Percentiles rank a stretch among this genome's conserved stretches.
phyloP scores from a whole-genome alignment of 148 eudicot genomes.

The Rhododendron simsii region DNA sequence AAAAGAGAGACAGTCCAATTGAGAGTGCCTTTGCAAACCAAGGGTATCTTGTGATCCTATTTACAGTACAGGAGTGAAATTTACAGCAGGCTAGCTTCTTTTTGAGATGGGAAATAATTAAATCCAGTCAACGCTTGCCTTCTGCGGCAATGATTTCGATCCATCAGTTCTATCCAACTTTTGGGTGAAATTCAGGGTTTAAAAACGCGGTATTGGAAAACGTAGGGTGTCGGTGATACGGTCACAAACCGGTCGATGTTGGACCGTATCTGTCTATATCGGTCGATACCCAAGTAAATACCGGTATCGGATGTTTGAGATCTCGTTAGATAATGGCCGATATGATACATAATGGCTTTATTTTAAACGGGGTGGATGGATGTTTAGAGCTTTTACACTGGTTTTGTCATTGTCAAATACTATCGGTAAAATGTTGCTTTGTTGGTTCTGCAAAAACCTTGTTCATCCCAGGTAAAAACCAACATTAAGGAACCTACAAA shows the following conservation, averaged over 20 bases:
- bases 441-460: not conserved
- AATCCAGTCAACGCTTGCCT: not conserved
- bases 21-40: not conserved
- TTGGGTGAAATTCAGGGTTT: not conserved
- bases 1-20: not conserved
- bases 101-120: not conserved
- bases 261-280: too few relatives aligned
- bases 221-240: not conserved
- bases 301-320: not conserved
- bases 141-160: not conserved
- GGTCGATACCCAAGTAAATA: too few relatives aligned
- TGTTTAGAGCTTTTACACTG: not conserved
- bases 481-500: not conserved
- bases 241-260: not conserved
- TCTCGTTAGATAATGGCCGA: not conserved
- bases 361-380: not conserved
- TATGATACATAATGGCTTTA: not conserved
- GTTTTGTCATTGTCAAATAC: not conserved
- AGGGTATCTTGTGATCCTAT: constrained; percentile 3
- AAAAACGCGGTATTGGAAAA: too few relatives aligned
- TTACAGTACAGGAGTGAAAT: not conserved
- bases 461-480: not conserved
- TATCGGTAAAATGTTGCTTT: not conserved
- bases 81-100: not conserved
- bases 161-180: not conserved